phyloP scores from a whole-genome alignment of 108 stramenopile genomes.

The Fistulifera pelliculosa region DNA sequence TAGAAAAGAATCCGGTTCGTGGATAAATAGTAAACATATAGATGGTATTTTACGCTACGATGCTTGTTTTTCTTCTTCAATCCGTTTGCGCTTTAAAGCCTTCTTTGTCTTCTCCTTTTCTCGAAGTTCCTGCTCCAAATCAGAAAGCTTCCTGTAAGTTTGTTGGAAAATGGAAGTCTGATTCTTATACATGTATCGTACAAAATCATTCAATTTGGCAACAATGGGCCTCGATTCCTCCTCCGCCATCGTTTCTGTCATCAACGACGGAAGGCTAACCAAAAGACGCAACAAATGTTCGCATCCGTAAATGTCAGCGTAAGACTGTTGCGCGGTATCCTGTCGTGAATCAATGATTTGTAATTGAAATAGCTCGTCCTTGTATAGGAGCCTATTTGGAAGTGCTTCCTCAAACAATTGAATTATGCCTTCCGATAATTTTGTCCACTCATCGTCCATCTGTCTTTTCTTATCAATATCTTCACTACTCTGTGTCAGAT shows the following conservation, averaged over 20 bases:
- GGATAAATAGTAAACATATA: too few relatives aligned
- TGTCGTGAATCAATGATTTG: conserved; percentile 10
- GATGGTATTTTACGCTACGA: too few relatives aligned
- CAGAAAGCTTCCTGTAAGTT: background rate
- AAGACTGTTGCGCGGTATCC: background rate
- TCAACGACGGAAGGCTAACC: conserved; percentile 34
- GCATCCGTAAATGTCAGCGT: conserved; percentile 52
- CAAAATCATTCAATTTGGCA: conserved; percentile 55
- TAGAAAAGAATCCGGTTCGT: too few relatives aligned
- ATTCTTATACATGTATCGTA: conserved; percentile 60
- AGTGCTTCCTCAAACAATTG: conserved; percentile 65
- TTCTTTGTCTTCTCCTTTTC: too few relatives aligned
- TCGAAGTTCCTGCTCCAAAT: too few relatives aligned
- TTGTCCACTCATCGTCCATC: conserved; percentile 33
- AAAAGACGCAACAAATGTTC: conserved; percentile 57
- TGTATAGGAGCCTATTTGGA: conserved; percentile 49
- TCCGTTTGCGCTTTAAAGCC: too few relatives aligned
- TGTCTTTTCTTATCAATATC: background rate
- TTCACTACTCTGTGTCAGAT: background rate
- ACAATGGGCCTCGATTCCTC: conserved; percentile 32
- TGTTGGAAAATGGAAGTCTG: conserved; percentile 32
- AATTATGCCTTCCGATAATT: conserved; percentile 62
- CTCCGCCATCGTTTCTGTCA: conserved; percentile 27
- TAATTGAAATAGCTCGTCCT: conserved; percentile 40
- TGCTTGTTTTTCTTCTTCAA: too few relatives aligned